Evolutionary conservation across 2,329 filamentous ascomycete genomes (phyloP).

Genomic region (Dothideomycetes sp.): DNA sequence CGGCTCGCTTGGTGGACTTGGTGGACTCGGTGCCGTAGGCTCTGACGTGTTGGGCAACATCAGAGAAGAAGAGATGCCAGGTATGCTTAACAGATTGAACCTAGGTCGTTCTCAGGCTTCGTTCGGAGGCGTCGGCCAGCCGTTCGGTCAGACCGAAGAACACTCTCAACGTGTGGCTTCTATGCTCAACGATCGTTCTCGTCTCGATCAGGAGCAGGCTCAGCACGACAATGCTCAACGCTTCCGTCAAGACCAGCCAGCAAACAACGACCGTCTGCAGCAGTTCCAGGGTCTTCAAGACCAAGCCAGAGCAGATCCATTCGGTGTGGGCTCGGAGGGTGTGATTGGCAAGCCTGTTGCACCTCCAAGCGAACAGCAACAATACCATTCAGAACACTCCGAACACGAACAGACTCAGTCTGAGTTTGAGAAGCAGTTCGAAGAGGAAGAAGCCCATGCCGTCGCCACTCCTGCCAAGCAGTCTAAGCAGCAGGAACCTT

Average conservation of each 20-base stretch:
- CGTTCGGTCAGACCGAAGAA: slow-evolving; percentile 34
- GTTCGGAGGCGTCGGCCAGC: slow-evolving; percentile 37
- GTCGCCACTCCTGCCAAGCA: slow-evolving; percentile 8
- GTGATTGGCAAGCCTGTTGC: slow-evolving; percentile 26
- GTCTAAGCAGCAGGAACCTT: slow-evolving; percentile 40
- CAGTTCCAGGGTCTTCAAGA: slow-evolving; percentile 74
- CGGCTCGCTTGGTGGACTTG: slow-evolving; percentile 24
- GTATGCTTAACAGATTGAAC: slow-evolving; percentile 56
- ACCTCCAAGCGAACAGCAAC: slow-evolving; percentile 12
- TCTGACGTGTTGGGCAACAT: slow-evolving; percentile 36
- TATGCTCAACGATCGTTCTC: slow-evolving; percentile 53
- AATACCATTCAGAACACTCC: slow-evolving; percentile 20
- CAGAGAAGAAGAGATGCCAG: slow-evolving; percentile 63
- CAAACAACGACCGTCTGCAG: slow-evolving; percentile 57
- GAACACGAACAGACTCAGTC: slow-evolving; percentile 1
- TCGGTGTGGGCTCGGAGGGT: slow-evolving; percentile 23
- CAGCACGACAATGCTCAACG: slow-evolving; percentile 40
- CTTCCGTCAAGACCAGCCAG: slow-evolving; percentile 38
- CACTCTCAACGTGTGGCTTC: slow-evolving; percentile 46
- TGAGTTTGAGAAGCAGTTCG: slow-evolving; percentile 12
- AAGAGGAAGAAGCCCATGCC: slow-evolving; percentile 18
- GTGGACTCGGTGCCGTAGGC: slow-evolving; percentile 38
- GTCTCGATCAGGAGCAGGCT: slow-evolving; percentile 53
- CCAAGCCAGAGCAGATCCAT: slow-evolving; percentile 17
- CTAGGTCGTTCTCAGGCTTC: slow-evolving; percentile 40